phyloP scores from a whole-genome alignment of 2,329 filamentous ascomycete species.

The Neofusicoccum sp. region DNA sequence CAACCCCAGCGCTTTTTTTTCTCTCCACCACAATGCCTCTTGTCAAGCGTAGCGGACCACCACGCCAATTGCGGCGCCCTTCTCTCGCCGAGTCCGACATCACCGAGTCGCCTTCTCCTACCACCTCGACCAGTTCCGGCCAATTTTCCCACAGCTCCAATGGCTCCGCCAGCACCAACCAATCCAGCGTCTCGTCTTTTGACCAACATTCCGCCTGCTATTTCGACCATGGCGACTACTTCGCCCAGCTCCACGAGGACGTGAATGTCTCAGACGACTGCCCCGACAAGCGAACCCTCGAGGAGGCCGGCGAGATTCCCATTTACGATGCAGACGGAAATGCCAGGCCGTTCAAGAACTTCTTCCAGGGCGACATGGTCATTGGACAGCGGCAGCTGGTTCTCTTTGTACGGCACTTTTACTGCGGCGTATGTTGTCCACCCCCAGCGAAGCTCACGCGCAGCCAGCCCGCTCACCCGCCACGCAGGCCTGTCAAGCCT shows the following conservation, averaged over 20 bases:
- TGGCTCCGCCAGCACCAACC: constrained; percentile 4
- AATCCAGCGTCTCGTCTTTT: constrained; percentile 5
- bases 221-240: constrained; percentile 33
- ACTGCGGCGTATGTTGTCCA: constrained; percentile 35
- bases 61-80: neutral
- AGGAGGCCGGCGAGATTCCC: constrained; percentile 28
- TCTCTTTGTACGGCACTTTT: constrained; percentile 43
- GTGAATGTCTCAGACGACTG: constrained; percentile 22
- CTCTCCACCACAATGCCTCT: neutral
- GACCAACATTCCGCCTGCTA: constrained; percentile 6
- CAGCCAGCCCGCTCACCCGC: neutral
- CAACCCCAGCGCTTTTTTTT: neutral
- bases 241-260: constrained; percentile 32
- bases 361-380: constrained; percentile 54
- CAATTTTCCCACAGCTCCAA: constrained; percentile 5
- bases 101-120: neutral
- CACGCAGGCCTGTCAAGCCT: constrained; percentile 66
- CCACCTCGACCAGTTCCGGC: neutral
- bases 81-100: neutral
- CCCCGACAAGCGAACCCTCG: neutral
- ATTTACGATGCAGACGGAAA: constrained; percentile 63
- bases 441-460: neutral
- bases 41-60: neutral
- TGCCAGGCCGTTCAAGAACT: constrained; percentile 59
- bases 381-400: constrained; percentile 39